Evolutionary conservation across 192 early-diverging fungal species (phyloP).

Genomic region (Backusella parvicylindrica): DNA sequence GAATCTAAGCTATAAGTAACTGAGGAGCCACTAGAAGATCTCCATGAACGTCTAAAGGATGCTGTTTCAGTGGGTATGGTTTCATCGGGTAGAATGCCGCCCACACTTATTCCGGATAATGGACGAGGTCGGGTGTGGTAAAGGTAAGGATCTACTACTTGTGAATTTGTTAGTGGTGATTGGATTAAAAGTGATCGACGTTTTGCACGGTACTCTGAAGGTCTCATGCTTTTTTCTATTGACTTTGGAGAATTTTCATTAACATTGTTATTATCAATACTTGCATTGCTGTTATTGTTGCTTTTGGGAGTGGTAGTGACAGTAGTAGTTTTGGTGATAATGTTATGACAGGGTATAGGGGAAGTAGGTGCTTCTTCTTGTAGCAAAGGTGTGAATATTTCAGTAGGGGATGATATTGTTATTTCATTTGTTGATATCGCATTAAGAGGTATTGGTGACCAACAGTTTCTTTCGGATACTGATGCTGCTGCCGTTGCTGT

Average conservation of each 20-base stretch:
- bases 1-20: background rate
- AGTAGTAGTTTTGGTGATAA: background rate
- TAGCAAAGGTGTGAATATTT: background rate
- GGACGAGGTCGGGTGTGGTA: background rate
- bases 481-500: background rate
- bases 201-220: constrained; percentile 32
- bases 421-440: background rate
- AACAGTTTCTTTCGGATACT: background rate
- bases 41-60: background rate
- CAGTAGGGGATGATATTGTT: background rate
- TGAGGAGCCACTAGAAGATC: background rate
- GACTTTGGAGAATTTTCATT: background rate
- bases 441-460: background rate
- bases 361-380: background rate
- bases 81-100: constrained; percentile 13
- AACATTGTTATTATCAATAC: background rate
- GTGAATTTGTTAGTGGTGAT: background rate
- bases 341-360: background rate
- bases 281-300: background rate
- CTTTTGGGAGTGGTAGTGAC: background rate
- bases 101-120: constrained; percentile 1
- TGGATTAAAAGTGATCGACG: constrained; percentile 28
- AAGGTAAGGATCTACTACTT: background rate
- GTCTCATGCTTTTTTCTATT: constrained; percentile 20
- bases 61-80: background rate